Conservation (phyloP, 768 basidiomycete species). For the Tricholomella constricta region DNA sequence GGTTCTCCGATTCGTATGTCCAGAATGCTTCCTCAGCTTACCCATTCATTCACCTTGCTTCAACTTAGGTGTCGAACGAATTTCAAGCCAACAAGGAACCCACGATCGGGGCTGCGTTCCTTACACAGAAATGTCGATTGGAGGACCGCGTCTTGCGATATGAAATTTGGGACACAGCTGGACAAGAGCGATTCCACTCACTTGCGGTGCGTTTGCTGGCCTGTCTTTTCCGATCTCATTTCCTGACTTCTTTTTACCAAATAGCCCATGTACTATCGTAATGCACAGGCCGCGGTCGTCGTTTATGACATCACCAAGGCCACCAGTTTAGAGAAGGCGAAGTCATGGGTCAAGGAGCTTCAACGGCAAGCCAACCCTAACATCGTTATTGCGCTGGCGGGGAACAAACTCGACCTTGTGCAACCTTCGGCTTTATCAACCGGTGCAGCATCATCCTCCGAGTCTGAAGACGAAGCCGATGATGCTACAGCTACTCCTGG, state of each 20-base stretch:
- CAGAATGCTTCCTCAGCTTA: background rate
- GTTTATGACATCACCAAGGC: constrained; percentile 98
- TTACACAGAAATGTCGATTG: constrained; percentile 92
- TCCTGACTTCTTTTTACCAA: constrained; percentile 15
- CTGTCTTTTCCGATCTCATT: constrained; percentile 10
- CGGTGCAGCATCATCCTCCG: constrained; percentile 51
- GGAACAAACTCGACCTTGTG: constrained; percentile 95
- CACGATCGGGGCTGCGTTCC: constrained; percentile 95
- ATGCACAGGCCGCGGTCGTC: constrained; percentile 96
- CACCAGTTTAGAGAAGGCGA: constrained; percentile 94
- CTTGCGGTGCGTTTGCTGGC: constrained; percentile 67
- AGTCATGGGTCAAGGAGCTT: constrained; percentile 99
- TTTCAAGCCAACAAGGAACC: constrained; percentile 99
- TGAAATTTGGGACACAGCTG: constrained; percentile 98
- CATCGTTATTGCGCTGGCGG: constrained; percentile 97
- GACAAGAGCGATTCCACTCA: constrained; percentile 96
- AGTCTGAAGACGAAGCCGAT: constrained; percentile 87
- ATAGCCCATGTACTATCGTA: constrained; percentile 98
- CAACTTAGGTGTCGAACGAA: constrained; percentile 83
- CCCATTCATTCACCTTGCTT: constrained; percentile 18
- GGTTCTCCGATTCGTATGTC: constrained; percentile 90
- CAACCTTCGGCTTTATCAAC: constrained; percentile 60
- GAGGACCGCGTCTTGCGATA: constrained; percentile 93
- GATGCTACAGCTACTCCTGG: constrained; percentile 90
- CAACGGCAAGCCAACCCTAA: constrained; percentile 99